Percentiles rank a stretch among this genome's conserved stretches.
Evolutionary conservation across 2,329 filamentous ascomycete species (phyloP).

Genomic region (Aspergillus sp.): DNA sequence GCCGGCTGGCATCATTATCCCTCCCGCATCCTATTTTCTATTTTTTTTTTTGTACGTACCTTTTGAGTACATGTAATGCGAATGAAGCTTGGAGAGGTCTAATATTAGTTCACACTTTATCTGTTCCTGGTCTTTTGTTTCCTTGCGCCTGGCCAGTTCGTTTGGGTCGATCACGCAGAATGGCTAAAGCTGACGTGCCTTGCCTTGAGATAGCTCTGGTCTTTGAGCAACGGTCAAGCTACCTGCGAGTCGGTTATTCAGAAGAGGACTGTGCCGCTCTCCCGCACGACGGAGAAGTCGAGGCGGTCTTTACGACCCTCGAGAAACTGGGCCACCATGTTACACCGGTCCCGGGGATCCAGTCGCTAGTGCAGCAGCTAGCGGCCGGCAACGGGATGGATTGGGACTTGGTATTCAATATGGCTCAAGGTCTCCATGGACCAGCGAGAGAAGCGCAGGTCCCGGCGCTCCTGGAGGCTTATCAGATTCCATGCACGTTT

Average conservation of each 20-base stretch:
- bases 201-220: conserved; percentile 7
- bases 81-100: too few species aligned
- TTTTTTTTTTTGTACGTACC: too few species aligned
- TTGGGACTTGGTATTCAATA: conserved; percentile 20
- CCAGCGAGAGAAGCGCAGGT: conserved; percentile 16
- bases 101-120: too few species aligned
- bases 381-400: conserved; percentile 7
- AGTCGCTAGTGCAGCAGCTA: conserved; percentile 9
- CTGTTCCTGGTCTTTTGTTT: too few species aligned
- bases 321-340: conserved; percentile 8
- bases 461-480: conserved; percentile 17
- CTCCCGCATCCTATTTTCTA: too few species aligned
- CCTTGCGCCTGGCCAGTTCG: too few species aligned
- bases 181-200: not conserved
- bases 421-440: conserved; percentile 14
- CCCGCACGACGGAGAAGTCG: conserved; percentile 9
- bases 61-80: too few species aligned
- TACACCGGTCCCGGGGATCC: conserved; percentile 7
- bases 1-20: too few species aligned
- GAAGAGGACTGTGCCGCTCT: conserved; percentile 9
- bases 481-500: conserved; percentile 16
- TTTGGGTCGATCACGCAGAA: too few species aligned
- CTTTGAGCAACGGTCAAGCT: conserved; percentile 6
- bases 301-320: conserved; percentile 6
- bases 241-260: conserved; percentile 6